A percentile compares a stretch with the other conserved stretches of the same genome.
phyloP scores from a whole-genome alignment of 2,329 filamentous ascomycete species.

The Fusarium fracticaudum region DNA sequence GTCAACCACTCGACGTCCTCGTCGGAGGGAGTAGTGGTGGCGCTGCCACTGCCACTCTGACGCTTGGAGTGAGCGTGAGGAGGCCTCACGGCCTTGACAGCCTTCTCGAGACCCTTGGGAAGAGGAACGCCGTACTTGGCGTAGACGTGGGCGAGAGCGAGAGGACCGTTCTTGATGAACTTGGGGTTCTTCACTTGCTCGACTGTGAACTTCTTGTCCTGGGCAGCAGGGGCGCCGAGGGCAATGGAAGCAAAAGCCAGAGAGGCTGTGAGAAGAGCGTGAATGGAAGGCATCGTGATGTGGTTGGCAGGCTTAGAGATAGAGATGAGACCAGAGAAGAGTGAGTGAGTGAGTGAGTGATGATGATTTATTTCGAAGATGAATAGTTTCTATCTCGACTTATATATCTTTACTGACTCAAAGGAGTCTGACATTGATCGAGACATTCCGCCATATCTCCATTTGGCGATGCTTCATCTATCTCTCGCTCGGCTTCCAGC shows the following conservation, averaged over 20 bases:
- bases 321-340: neutral
- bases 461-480: conserved; percentile 2
- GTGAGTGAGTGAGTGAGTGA: neutral
- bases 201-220: conserved; percentile 42
- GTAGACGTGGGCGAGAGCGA: conserved; percentile 48
- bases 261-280: conserved; percentile 27
- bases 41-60: conserved; percentile 43
- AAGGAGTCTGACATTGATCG: neutral
- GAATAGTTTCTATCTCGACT: neutral
- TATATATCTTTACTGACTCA: neutral
- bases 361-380: neutral
- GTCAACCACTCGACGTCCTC: conserved; percentile 52
- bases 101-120: conserved; percentile 43
- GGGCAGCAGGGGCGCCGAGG: conserved; percentile 21
- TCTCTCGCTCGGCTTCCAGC: conserved; percentile 9
- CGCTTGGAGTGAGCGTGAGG: conserved; percentile 34
- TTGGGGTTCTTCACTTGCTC: conserved; percentile 51
- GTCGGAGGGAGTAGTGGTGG: conserved; percentile 37
- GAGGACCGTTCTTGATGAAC: conserved; percentile 47
- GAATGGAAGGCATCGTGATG: conserved; percentile 12
- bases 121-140: conserved; percentile 50
- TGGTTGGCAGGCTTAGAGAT: neutral
- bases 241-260: conserved; percentile 36
- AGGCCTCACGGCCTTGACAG: conserved; percentile 34
- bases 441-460: neutral